A percentile compares a stretch with the other conserved stretches of the same genome.
These are phyloP conservation scores for Brassica rapa DNA, from an alignment of 345 rosid species.

Conservation along the genomic window DNA sequence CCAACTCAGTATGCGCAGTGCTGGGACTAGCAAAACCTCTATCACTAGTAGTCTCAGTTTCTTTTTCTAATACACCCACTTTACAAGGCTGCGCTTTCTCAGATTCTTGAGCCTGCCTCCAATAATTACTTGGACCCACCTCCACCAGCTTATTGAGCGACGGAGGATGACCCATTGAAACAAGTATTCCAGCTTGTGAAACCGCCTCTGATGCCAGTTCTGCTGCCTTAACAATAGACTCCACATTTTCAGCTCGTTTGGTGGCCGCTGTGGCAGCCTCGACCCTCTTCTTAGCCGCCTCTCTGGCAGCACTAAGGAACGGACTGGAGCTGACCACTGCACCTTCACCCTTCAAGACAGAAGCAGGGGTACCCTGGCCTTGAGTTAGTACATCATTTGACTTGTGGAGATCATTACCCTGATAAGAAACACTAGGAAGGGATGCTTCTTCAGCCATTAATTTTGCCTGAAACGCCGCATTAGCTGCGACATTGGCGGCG, in stretches of 20 bases:
- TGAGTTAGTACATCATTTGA: slow-evolving; percentile 40
- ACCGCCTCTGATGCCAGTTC: slow-evolving; percentile 95
- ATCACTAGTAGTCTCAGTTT: slow-evolving; percentile 41
- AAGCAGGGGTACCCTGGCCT: slow-evolving; percentile 58
- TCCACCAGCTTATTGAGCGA: slow-evolving; percentile 61
- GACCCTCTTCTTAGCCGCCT: slow-evolving; percentile 79
- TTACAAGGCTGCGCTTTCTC: slow-evolving; percentile 40
- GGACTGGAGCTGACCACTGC: slow-evolving; percentile 57
- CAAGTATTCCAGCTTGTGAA: slow-evolving; percentile 89
- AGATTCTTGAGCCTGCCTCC: slow-evolving; percentile 56
- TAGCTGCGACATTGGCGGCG: slow-evolving; percentile 89
- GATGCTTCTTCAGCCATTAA: slow-evolving; percentile 89
- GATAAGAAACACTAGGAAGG: slow-evolving; percentile 42
- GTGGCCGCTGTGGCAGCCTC: slow-evolving; percentile 92
- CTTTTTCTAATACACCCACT: slow-evolving; percentile 42
- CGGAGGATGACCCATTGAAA: slow-evolving; percentile 78
- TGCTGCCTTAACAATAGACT: slow-evolving; percentile 91
- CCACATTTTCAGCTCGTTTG: slow-evolving; percentile 86
- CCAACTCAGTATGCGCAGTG: slow-evolving; percentile 46
- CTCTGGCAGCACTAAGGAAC: slow-evolving; percentile 71
- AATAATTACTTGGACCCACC: slow-evolving; percentile 73
- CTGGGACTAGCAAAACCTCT: slow-evolving; percentile 39
- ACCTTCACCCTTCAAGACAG: slow-evolving; percentile 59
- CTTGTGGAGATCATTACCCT: slow-evolving; percentile 38
- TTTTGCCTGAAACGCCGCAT: slow-evolving; percentile 94